Evolutionary conservation across 495 filamentous ascomycete species (phyloP).

Genomic region (Aspergillus homomorphus): DNA sequence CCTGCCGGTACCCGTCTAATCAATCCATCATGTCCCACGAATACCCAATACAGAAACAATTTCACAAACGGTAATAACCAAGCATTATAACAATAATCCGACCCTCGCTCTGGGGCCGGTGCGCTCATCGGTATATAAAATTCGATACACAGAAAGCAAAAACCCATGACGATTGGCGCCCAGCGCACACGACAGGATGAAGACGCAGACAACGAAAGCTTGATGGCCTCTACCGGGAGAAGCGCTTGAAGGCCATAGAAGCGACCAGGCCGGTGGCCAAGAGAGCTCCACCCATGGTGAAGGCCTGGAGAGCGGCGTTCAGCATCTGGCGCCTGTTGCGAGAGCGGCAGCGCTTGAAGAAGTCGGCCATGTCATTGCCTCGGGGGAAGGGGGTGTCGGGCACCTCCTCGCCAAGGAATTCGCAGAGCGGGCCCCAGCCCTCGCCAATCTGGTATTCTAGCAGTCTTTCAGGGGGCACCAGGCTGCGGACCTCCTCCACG

Average conservation of each 20-base stretch:
- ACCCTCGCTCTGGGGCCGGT: background rate
- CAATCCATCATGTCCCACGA: background rate
- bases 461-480: conserved; percentile 47
- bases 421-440: conserved; percentile 66
- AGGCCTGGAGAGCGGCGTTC: conserved; percentile 52
- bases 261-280: conserved; percentile 41
- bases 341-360: conserved; percentile 55
- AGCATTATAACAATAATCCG: background rate
- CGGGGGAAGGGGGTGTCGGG: conserved; percentile 50
- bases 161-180: conserved; percentile 14
- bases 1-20: background rate
- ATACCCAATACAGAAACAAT: background rate
- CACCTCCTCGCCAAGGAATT: conserved; percentile 59
- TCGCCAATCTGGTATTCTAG: conserved; percentile 64
- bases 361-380: conserved; percentile 53
- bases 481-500: conserved; percentile 42
- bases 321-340: conserved; percentile 62
- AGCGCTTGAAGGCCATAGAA: conserved; percentile 43
- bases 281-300: conserved; percentile 49
- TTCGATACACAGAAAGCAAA: conserved; percentile 13
- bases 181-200: conserved; percentile 17
- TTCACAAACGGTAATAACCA: background rate
- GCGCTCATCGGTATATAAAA: conserved; percentile 8
- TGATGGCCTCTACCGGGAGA: conserved; percentile 30
- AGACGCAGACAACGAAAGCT: conserved; percentile 7